Evolutionary conservation across 2,329 filamentous ascomycete genomes (phyloP), one percentile per base, ranked within the genome.

Genomic region (Alternaria hordeiaustralica): DNA sequence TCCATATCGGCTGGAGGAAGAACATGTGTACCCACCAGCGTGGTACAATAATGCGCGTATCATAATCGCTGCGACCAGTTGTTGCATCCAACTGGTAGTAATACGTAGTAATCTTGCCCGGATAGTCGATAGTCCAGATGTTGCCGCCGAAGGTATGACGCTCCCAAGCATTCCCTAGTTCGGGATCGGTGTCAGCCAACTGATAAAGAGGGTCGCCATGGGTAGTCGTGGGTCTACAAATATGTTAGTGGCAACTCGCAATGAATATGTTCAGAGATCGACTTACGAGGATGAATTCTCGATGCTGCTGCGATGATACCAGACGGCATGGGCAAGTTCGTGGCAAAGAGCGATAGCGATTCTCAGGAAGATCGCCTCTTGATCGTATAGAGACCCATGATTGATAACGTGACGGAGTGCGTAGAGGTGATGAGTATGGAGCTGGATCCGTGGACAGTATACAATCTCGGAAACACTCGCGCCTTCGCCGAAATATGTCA

Each of bases 111-210:
- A 55, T 49, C 10, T 30, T 21, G 15, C 45, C 30, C 5, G 59
- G 62, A 12, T 55, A 50, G 41, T 62, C 62, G 11, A 65, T 47
- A 2, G 59, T 51, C 49, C 49, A 50, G 28, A 64, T 61, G 20
- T 25, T 58, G 26, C 59, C 62, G 11, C 62, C 59, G 13, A 65
- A 63, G 21, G 46, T 36, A 26, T 55, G 33, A 13, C 30, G 30
- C 23, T 63, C 60, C 59, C 55, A 65, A 11, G 63, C 55, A 21
- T 43, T 20, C 6, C 63, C 63, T n/a, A 65, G 21, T 12, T 65
- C 55, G 20, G 51, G 51, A 3, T 25, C n/a, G 20, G 8, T 23
- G 6, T 63, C 57, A 6, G 15, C 3, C 15, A n/a, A 12, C 6
- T 43, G 20, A 30, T 61, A 33, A 7, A 55, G 44, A 15, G 58